A percentile compares a stretch with the other conserved stretches of the same genome.
Evolutionary conservation across 2,329 filamentous ascomycete genomes (phyloP).

Genomic region (Coniochaeta sp.): DNA sequence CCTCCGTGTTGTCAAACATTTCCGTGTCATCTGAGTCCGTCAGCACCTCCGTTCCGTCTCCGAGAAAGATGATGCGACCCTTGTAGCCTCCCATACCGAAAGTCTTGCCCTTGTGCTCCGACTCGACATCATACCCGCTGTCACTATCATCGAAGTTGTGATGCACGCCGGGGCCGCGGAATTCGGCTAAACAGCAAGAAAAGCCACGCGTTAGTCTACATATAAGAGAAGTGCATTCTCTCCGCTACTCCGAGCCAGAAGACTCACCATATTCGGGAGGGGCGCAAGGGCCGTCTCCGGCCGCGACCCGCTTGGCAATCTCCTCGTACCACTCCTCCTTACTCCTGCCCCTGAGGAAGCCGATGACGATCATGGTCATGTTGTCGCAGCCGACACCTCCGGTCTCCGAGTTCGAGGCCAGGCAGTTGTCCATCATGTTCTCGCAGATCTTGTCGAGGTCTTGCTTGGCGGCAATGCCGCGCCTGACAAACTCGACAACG

Average conservation of each 20-base stretch:
- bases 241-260: background rate
- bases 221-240: constrained; percentile 1
- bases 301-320: constrained; percentile 87
- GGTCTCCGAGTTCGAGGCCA: constrained; percentile 95
- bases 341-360: constrained; percentile 80
- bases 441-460: constrained; percentile 92
- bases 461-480: constrained; percentile 94
- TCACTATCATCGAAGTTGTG: constrained; percentile 78
- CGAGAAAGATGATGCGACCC: constrained; percentile 88
- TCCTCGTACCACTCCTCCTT: constrained; percentile 99
- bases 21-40: constrained; percentile 85
- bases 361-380: constrained; percentile 96
- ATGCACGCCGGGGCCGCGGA: constrained; percentile 74
- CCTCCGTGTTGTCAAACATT: constrained; percentile 83
- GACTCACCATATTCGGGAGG: constrained; percentile 94
- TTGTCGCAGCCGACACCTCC: constrained; percentile 98
- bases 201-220: constrained; percentile 14
- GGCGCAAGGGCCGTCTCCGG: constrained; percentile 95
- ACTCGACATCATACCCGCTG: constrained; percentile 68
- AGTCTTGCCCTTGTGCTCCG: constrained; percentile 54
- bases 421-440: constrained; percentile 99
- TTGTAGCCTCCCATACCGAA: constrained; percentile 65
- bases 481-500: constrained; percentile 91
- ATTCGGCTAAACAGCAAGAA: constrained; percentile 62
- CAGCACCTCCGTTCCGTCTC: constrained; percentile 88